A percentile compares a stretch with the other conserved stretches of the same genome.
These are phyloP conservation scores for Dothideomycetes sp. DNA, from an alignment of 2,329 filamentous ascomycete species.

Conservation along the genomic window DNA sequence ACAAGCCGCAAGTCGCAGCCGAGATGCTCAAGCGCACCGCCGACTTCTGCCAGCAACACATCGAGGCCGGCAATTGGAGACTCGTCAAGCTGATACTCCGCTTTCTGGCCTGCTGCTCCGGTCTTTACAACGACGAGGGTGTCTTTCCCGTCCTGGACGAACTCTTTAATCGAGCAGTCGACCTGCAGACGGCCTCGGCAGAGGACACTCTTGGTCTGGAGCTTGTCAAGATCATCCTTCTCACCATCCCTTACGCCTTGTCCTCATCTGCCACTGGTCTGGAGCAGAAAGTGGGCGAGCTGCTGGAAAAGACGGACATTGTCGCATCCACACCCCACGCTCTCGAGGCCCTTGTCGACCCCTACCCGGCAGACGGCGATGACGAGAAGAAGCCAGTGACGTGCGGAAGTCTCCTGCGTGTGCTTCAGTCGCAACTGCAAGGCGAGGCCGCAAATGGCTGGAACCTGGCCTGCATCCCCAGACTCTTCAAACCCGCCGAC, in stretches of 20 bases:
- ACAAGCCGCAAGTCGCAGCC: constrained; percentile 62
- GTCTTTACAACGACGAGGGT: constrained; percentile 70
- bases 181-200: constrained; percentile 82
- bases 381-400: constrained; percentile 50
- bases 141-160: constrained; percentile 78
- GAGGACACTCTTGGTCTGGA: constrained; percentile 76
- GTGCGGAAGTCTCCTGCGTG: constrained; percentile 61
- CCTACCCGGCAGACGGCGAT: constrained; percentile 49
- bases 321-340: constrained; percentile 82
- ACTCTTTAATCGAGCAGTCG: constrained; percentile 82
- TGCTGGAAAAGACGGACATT: constrained; percentile 90
- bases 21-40: constrained; percentile 57
- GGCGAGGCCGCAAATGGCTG: constrained; percentile 63
- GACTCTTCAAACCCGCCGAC: constrained; percentile 36
- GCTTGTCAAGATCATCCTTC: constrained; percentile 89
- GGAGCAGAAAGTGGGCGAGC: constrained; percentile 60
- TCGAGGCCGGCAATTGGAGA: constrained; percentile 71
- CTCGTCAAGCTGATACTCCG: constrained; percentile 84
- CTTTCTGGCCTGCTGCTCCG: constrained; percentile 78
- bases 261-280: constrained; percentile 54
- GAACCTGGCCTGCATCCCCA: constrained; percentile 55
- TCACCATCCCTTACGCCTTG: constrained; percentile 87
- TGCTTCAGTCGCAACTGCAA: constrained; percentile 80
- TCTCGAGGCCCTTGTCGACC: constrained; percentile 76
- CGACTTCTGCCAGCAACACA: constrained; percentile 51